These are phyloP conservation scores for Rasamsonia emersonii DNA, from an alignment of 2,329 filamentous ascomycete genomes.

Conservation along the genomic window DNA sequence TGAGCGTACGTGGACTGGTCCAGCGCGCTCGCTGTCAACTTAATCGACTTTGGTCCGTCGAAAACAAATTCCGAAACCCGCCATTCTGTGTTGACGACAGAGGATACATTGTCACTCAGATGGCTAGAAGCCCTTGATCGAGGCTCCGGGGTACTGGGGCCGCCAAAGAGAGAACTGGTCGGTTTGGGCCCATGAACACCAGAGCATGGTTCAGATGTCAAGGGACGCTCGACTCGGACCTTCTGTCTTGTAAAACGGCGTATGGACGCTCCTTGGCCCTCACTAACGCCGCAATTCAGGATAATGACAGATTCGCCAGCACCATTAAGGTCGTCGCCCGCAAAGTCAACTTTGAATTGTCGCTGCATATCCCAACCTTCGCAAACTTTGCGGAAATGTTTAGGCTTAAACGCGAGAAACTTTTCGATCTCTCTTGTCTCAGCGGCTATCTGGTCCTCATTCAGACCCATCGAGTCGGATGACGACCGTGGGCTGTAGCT, in stretches of 20 bases:
- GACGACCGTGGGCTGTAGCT: constrained; percentile 77
- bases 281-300: constrained; percentile 61
- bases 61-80: constrained; percentile 53
- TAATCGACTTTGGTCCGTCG: constrained; percentile 48
- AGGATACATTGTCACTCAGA: constrained; percentile 23
- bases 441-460: constrained; percentile 59
- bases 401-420: constrained; percentile 63
- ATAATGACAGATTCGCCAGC: constrained; percentile 71
- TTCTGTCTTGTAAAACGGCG: constrained; percentile 52
- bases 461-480: constrained; percentile 62
- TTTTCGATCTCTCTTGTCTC: constrained; percentile 77
- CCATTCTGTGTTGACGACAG: constrained; percentile 54
- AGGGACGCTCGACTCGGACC: constrained; percentile 21
- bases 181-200: constrained; percentile 13
- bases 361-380: constrained; percentile 89
- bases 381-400: constrained; percentile 69
- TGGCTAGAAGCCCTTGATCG: constrained; percentile 24
- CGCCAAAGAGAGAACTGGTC: constrained; percentile 45
- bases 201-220: constrained; percentile 10
- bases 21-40: constrained; percentile 61
- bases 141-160: constrained; percentile 20
- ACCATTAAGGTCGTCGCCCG: constrained; percentile 64
- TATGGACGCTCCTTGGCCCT: constrained; percentile 45
- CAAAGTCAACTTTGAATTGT: constrained; percentile 80
- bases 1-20: constrained; percentile 68